A percentile compares a stretch with the other conserved stretches of the same genome.
phyloP scores from a whole-genome alignment of 352 stramenopile genomes.

The Phytopythium litorale region DNA sequence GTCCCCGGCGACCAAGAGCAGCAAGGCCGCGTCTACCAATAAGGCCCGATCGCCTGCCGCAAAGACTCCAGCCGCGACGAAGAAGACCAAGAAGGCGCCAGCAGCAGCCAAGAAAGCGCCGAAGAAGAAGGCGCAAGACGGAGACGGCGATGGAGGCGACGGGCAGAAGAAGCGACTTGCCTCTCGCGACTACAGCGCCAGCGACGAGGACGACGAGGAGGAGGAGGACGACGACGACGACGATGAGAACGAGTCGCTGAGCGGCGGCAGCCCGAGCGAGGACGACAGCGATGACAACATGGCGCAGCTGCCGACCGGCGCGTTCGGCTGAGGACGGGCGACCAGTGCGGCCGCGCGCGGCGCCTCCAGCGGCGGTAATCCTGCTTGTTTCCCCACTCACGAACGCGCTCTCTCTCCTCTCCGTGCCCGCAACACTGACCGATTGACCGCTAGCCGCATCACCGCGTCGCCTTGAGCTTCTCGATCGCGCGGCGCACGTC shows the following conservation, averaged over 20 bases:
- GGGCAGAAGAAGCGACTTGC: background rate
- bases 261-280: conserved; percentile 38
- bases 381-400: background rate
- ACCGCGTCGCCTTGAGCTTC: conserved; percentile 10
- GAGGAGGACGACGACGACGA: conserved; percentile 22
- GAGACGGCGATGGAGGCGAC: conserved; percentile 4
- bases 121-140: conserved; percentile 5
- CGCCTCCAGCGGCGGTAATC: background rate
- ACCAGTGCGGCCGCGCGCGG: background rate
- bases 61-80: background rate
- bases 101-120: conserved; percentile 4
- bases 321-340: conserved; percentile 33
- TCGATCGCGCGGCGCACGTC: conserved; percentile 43
- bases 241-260: conserved; percentile 32
- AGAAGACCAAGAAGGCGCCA: background rate
- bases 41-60: background rate
- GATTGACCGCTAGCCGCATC: background rate
- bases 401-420: background rate
- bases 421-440: background rate
- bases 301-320: conserved; percentile 53
- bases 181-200: conserved; percentile 5
- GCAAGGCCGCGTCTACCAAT: background rate
- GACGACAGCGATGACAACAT: conserved; percentile 66
- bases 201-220: conserved; percentile 21
- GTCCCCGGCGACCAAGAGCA: background rate